Percentiles rank a stretch among this genome's conserved stretches.
Evolutionary conservation across 148 eudicot genomes (phyloP).

Genomic region (Vaccinium myrtillus): DNA sequence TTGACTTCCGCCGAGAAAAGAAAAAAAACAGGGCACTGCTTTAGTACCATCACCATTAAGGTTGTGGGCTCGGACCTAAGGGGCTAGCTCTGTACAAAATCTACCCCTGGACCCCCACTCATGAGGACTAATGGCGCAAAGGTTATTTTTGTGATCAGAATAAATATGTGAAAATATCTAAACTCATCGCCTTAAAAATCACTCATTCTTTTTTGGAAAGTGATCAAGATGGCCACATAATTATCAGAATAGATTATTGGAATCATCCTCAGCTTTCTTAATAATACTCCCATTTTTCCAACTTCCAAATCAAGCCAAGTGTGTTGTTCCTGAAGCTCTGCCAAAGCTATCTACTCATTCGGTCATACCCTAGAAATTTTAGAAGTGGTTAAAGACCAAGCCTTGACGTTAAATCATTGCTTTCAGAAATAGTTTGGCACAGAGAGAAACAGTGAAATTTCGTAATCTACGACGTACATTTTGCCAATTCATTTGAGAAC

Average conservation of each 20-base stretch:
- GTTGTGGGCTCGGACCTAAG: neutral
- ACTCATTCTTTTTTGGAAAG: neutral
- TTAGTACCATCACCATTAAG: neutral
- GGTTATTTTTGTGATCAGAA: too few relatives aligned
- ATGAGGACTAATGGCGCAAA: neutral
- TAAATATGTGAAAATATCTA: neutral
- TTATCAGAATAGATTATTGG: neutral
- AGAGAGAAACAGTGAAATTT: neutral
- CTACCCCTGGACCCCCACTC: neutral
- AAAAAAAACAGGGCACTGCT: neutral
- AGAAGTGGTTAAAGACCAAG: neutral
- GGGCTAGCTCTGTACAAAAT: neutral
- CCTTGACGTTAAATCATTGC: neutral
- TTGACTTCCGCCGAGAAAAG: too few relatives aligned
- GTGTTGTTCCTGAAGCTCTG: neutral
- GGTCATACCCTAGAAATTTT: neutral
- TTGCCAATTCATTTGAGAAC: slow-evolving; percentile 63
- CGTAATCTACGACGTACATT: slow-evolving; percentile 41
- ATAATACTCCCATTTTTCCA: neutral
- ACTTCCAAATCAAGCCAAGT: neutral
- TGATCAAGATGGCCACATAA: neutral
- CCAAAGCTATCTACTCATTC: neutral
- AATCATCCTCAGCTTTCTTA: neutral
- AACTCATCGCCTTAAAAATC: neutral
- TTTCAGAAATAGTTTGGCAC: neutral